A percentile compares a stretch with the other conserved stretches of the same genome.
Conservation (phyloP, 176 grass and related monocot species). For the Echinochloa phyllopogon region DNA sequence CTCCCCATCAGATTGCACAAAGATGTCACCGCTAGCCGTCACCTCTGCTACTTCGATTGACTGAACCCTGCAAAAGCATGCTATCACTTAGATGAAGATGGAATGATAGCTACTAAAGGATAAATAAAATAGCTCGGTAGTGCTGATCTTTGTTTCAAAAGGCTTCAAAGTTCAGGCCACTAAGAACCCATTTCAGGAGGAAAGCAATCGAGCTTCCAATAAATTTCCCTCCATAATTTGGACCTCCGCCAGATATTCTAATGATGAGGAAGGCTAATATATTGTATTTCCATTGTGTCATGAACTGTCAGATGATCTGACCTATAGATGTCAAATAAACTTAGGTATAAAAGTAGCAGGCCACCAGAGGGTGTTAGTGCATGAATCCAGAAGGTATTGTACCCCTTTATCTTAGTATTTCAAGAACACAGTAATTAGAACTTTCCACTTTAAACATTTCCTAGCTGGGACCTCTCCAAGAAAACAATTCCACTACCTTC, state of each 20-base stretch:
- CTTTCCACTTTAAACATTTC: background rate
- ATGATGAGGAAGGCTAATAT: conserved; percentile 8
- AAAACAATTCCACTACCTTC: conserved; percentile 27
- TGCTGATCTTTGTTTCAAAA: background rate
- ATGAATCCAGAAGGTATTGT: conserved; percentile 11
- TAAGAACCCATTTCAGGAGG: background rate
- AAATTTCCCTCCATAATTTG: background rate
- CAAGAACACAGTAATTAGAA: conserved; percentile 5
- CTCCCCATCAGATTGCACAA: conserved; percentile 90
- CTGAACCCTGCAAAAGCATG: conserved; percentile 55
- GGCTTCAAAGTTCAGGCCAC: conserved; percentile 5
- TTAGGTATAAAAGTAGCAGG: conserved; percentile 2
- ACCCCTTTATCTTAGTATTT: conserved; percentile 28
- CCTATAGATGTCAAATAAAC: conserved; percentile 5
- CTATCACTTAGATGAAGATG: conserved; percentile 5
- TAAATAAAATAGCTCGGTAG: background rate
- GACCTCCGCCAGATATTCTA: background rate
- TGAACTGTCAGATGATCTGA: background rate
- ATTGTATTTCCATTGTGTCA: background rate
- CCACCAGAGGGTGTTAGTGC: conserved; percentile 16
- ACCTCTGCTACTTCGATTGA: conserved; percentile 85
- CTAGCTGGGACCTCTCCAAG: conserved; percentile 13
- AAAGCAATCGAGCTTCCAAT: background rate
- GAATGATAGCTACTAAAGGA: background rate
- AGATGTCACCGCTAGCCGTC: conserved; percentile 53